Evolutionary conservation across 164 flowering plant species (phyloP), one percentile per base, ranked within the genome.

Genomic region (Euptelea pleiosperma): DNA sequence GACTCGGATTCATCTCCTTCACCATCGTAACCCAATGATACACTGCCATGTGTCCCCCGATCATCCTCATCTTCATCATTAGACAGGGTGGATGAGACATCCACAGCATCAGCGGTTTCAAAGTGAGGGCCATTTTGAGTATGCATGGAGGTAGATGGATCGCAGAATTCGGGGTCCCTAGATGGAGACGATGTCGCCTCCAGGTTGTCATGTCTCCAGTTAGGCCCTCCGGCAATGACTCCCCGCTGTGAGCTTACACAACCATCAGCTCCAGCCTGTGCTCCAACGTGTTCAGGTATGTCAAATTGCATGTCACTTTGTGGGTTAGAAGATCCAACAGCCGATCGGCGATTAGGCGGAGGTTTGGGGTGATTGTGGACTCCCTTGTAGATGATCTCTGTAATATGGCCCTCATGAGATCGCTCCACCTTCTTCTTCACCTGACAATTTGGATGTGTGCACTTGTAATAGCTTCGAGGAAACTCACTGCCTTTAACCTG

Each of bases 351-450:
- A 56, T 58, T 78, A 2, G 79, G 83, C 15, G 80, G 77, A 47
- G 92, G 96, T 64, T 88, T 88, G 10, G 85, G 75, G 64, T 88
- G 96, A 60, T 82, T 83, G 66, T 88, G 96, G 7, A 75, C 75
- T 26, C 96, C 96, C 57, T 82, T 83, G 60, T 88, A 88, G 55
- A 83, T 88, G 46, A 88, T 88, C 76, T 85, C 91, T 3, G 90
- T 83, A 30, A 88, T 69, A 54, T 79, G 86, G 37, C 96, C 96
- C 59, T 85, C 90, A 47, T 69, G 83, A 55, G 92, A 85, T n/a
- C 92, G 77, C 58, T 88, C 96, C 41, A 88, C 88, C 53, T 88
- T 88, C 63, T 88, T 88, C 81, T 83, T 88, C 26, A 85, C 92
- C 35, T 65, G 89, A 63, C 96, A 88, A 59, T 75, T 75, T 36